Percentiles rank a stretch among this genome's conserved stretches.
These are phyloP conservation scores for Chrysanthemum lavandulifolium DNA, from an alignment of 129 eudicot genomes.

Conservation along the genomic window DNA sequence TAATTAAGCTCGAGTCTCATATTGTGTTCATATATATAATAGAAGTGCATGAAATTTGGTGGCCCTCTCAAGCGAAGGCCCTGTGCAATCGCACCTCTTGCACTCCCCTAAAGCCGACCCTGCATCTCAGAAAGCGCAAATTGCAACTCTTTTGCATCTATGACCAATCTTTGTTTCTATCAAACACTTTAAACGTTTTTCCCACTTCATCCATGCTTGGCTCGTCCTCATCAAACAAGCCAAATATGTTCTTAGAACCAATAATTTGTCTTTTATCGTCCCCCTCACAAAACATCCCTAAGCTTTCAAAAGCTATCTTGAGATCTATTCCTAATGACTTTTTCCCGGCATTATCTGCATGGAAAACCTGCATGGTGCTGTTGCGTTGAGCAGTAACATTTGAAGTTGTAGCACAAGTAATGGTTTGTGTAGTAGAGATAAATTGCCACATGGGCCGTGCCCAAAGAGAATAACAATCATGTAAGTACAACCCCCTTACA, in stretches of 20 bases:
- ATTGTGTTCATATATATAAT: too few relatives aligned
- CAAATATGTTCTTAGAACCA: conserved; percentile 30
- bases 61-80: too few relatives aligned
- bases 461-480: conserved; percentile 29
- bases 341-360: not conserved
- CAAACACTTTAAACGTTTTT: conserved; percentile 61
- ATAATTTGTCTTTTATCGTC: conserved; percentile 20
- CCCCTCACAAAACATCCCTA: conserved; percentile 36
- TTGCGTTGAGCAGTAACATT: conserved; percentile 23
- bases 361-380: not conserved
- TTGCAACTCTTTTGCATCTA: conserved; percentile 53
- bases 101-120: too few relatives aligned
- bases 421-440: conserved; percentile 6
- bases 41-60: too few relatives aligned
- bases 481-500: conserved; percentile 23
- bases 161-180: conserved; percentile 59
- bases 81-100: too few relatives aligned
- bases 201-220: conserved; percentile 58
- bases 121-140: conserved; percentile 31
- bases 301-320: conserved; percentile 41
- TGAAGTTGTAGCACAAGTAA: not conserved
- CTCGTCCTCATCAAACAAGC: conserved; percentile 46
- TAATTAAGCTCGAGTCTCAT: too few relatives aligned
- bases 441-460: conserved; percentile 31
- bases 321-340: conserved; percentile 33